Evolutionary conservation across 1,284 basidiomycete species (phyloP).

Genomic region (Trametes sp.): DNA sequence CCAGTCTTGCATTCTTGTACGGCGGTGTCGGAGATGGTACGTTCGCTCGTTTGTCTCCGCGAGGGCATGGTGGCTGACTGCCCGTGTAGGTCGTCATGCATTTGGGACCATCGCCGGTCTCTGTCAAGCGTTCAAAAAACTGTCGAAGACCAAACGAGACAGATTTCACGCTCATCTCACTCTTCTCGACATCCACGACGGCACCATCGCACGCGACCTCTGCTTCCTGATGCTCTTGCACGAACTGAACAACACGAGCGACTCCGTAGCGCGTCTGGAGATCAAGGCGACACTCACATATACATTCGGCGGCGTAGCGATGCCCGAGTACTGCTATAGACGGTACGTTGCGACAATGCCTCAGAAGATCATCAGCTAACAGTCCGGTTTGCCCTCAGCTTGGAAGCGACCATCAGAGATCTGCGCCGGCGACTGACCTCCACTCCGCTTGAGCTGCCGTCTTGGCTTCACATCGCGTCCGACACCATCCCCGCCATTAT

Average conservation of each 20-base stretch:
- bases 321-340: conserved; percentile 20
- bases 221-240: conserved; percentile 33
- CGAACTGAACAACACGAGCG: conserved; percentile 18
- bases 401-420: background rate
- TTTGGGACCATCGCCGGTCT: conserved; percentile 33
- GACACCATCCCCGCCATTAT: conserved; percentile 10
- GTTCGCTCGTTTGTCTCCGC: too few relatives aligned
- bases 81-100: conserved; percentile 31
- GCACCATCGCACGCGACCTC: conserved; percentile 36
- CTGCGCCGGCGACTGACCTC: background rate
- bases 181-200: conserved; percentile 37
- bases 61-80: too few relatives aligned
- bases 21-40: conserved; percentile 36
- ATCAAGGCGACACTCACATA: conserved; percentile 25
- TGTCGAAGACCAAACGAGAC: conserved; percentile 19
- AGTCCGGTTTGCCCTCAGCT: background rate
- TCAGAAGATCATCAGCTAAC: too few relatives aligned
- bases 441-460: conserved; percentile 11
- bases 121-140: conserved; percentile 18
- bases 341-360: background rate
- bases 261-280: conserved; percentile 4
- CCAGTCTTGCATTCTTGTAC: conserved; percentile 27
- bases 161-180: conserved; percentile 35
- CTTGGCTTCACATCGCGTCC: conserved; percentile 17
- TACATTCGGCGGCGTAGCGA: conserved; percentile 9